Conservation (phyloP, 371 early-diverging fungal genomes). For the Mucor saturninus region DNA sequence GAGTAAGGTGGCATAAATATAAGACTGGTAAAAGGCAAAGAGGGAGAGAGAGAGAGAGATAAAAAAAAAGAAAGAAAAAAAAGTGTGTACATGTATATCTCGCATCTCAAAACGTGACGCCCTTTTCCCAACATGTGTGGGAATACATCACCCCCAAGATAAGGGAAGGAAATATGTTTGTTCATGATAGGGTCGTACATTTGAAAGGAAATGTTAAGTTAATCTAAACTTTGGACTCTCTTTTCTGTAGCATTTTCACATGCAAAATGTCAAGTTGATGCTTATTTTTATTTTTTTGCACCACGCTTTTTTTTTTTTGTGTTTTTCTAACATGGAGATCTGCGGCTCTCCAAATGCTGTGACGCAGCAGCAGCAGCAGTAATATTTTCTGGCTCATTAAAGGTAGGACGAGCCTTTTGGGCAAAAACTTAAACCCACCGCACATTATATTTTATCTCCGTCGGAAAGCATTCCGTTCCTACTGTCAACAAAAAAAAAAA, state of each 20-base stretch:
- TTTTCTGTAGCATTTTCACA: not conserved
- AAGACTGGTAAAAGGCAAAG: not conserved
- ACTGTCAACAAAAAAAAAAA: too few relatives aligned
- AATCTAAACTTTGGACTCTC: not conserved
- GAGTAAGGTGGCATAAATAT: not conserved
- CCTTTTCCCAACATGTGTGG: too few relatives aligned
- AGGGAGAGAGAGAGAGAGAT: not conserved
- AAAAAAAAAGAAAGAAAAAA: not conserved
- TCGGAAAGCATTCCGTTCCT: too few relatives aligned
- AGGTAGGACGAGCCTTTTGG: not conserved
- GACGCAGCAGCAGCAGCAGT: not conserved
- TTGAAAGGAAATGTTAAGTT: not conserved
- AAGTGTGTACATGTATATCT: too few relatives aligned
- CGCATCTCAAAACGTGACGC: too few relatives aligned
- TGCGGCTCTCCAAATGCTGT: too few relatives aligned
- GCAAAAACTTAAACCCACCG: too few relatives aligned
- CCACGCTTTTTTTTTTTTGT: not conserved
- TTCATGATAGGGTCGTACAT: not conserved
- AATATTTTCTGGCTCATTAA: not conserved
- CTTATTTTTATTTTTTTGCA: not conserved
- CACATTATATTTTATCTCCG: too few relatives aligned
- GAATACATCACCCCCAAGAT: too few relatives aligned
- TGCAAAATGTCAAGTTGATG: constrained; percentile 6
- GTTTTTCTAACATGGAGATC: too few relatives aligned
- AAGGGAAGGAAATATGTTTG: not conserved